These are phyloP conservation scores for Pezicula neosporulosa DNA, from an alignment of 2,329 filamentous ascomycete genomes.

Conservation along the genomic window DNA sequence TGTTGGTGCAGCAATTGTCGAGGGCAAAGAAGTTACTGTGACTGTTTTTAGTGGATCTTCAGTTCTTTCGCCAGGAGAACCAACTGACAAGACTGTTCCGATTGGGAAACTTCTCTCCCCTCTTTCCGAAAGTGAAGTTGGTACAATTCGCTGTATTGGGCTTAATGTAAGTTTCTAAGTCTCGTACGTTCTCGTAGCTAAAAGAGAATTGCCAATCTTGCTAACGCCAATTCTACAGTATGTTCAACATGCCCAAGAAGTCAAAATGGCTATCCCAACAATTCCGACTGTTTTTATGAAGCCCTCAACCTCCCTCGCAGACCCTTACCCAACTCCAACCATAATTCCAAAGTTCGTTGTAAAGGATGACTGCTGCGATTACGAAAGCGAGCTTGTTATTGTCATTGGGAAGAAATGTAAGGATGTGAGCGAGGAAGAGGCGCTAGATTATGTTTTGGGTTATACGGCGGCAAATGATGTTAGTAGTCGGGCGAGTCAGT, in stretches of 20 bases:
- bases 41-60: constrained; percentile 56
- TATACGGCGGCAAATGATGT: constrained; percentile 57
- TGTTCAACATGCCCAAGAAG: constrained; percentile 41
- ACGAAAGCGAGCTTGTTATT: constrained; percentile 47
- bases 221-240: constrained; percentile 30
- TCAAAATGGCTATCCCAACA: constrained; percentile 37
- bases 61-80: constrained; percentile 49
- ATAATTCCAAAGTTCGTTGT: constrained; percentile 43
- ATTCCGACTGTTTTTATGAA: constrained; percentile 35
- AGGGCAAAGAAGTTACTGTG: constrained; percentile 53
- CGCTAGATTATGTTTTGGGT: constrained; percentile 48
- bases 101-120: constrained; percentile 42
- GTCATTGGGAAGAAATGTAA: constrained; percentile 44
- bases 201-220: neutral
- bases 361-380: constrained; percentile 40
- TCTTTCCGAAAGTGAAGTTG: constrained; percentile 38
- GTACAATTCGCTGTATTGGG: constrained; percentile 46
- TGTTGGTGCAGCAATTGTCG: constrained; percentile 52
- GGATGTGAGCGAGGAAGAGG: constrained; percentile 43
- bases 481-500: constrained; percentile 47
- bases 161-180: constrained; percentile 37
- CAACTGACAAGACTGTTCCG: constrained; percentile 42
- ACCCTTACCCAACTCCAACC: constrained; percentile 32
- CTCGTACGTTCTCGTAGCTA: neutral
- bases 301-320: constrained; percentile 19